Conservation (phyloP, 495 filamentous ascomycete species). For the Aspergillus incahuasiensis region DNA sequence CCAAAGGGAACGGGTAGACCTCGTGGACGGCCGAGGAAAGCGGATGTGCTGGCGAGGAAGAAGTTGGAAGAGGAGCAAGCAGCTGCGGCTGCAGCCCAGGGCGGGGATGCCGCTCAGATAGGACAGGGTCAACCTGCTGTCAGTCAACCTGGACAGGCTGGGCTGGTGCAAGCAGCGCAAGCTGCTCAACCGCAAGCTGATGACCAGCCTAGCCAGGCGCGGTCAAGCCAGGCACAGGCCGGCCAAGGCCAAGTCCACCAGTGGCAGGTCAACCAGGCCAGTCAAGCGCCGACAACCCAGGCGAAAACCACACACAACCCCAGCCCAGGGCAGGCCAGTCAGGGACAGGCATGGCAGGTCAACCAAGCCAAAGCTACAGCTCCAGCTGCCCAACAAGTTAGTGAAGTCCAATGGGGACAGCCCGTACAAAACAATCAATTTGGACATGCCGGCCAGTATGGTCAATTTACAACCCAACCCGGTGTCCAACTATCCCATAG, state of each 20-base stretch:
- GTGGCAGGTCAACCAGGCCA: background rate
- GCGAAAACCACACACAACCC: background rate
- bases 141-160: background rate
- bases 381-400: background rate
- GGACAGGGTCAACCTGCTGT: background rate
- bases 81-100: constrained; percentile 18
- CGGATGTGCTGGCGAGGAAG: constrained; percentile 29
- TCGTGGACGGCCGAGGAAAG: constrained; percentile 38
- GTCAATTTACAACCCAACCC: background rate
- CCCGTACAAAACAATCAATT: background rate
- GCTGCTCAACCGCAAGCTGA: background rate
- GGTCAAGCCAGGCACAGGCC: background rate
- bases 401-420: background rate
- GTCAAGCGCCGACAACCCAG: background rate
- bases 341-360: background rate
- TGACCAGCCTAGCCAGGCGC: background rate
- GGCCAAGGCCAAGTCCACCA: background rate
- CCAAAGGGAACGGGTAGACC: constrained; percentile 32
- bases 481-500: background rate
- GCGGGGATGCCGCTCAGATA: background rate
- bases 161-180: background rate
- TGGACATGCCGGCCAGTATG: background rate
- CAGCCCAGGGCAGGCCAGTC: background rate
- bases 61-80: constrained; percentile 18
- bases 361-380: background rate